Evolutionary conservation across 1,284 basidiomycete genomes (phyloP), one percentile per base, ranked within the genome.

Genomic region (Cystobasidium pallidum): DNA sequence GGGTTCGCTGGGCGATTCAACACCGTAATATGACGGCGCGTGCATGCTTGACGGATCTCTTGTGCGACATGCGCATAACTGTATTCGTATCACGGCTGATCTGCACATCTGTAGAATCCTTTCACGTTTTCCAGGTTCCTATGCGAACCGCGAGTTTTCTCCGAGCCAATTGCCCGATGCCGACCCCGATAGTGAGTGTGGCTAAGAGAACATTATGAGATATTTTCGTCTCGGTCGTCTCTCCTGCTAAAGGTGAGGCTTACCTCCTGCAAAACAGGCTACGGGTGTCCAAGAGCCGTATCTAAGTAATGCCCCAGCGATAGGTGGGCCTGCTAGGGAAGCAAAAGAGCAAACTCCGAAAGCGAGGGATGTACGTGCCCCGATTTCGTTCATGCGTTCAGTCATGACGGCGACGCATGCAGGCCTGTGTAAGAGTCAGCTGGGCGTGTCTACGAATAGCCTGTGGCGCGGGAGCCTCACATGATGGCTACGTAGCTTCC

Each of bases 191-290:
- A 3, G 51, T 11, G 10, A 64, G 26, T 24, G 47, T 34, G 3
- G 62, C 62, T 64, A n/a, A 30, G 26, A 49, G 19, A 28, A n/a
- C 13, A 19, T 19, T 30, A 39, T 39, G 7, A 41, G 24, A 36
- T 36, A 15, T 17, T 45, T 11, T 15, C 43, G 15, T 3, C 11
- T 19, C n/a, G 3, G 43, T 15, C n/a, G 17, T 24, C 13, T 43
- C 6, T 19, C 8, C 36, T 13, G 13, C 1, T 24, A 63, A 2
- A 28, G 8, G 8, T 17, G 15, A n/a, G 13, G 36, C 67, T 61
- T 26, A 70, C 67, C 55, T 51, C 68, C 68, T 11, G 59, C 26
- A 55, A 71, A 71, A 39, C 68, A 71, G 11, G 68, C 68, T 19
- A 58, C 57, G 4, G 54, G 47, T n/a, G 59, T 58, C 26, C 36